phyloP scores from a whole-genome alignment of 2,329 filamentous ascomycete genomes.

The Pseudofabraea citricarpa region DNA sequence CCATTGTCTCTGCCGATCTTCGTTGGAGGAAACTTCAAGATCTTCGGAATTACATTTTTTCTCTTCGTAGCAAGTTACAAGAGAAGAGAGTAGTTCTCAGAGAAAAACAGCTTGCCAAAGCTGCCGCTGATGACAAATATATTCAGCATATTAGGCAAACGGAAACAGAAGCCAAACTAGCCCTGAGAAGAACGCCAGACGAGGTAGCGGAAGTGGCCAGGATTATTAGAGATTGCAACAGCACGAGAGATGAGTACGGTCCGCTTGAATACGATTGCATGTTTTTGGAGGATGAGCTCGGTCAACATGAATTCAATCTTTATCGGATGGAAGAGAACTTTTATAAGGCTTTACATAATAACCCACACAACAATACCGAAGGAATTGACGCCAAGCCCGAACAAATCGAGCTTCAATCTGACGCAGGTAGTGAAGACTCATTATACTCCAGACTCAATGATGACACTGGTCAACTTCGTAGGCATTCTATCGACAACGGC shows the following conservation, averaged over 20 bases:
- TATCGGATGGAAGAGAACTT: slow-evolving; percentile 7
- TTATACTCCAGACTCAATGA: neutral
- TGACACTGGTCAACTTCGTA: neutral
- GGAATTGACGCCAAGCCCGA: neutral
- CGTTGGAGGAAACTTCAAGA: slow-evolving; percentile 5
- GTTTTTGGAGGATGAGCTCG: slow-evolving; percentile 12
- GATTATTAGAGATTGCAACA: slow-evolving; percentile 4
- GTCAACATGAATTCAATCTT: slow-evolving; percentile 8
- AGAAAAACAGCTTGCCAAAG: slow-evolving; percentile 3
- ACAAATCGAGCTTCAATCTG: neutral
- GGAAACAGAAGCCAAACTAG: neutral
- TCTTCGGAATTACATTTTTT: neutral
- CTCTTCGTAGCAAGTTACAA: slow-evolving; percentile 6
- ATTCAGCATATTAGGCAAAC: slow-evolving; percentile 4
- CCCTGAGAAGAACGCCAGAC: neutral
- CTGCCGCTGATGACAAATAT: slow-evolving; percentile 9
- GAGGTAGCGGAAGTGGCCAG: slow-evolving; percentile 1
- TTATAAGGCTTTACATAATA: slow-evolving; percentile 3
- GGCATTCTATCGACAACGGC: slow-evolving; percentile 1
- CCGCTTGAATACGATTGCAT: slow-evolving; percentile 17
- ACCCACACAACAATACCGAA: neutral
- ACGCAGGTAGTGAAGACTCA: neutral
- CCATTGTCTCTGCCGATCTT: neutral
- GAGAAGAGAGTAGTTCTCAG: slow-evolving; percentile 4
- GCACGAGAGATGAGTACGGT: slow-evolving; percentile 15